These are phyloP conservation scores for Trametes cingulata DNA, from an alignment of 768 basidiomycete genomes.

Conservation along the genomic window DNA sequence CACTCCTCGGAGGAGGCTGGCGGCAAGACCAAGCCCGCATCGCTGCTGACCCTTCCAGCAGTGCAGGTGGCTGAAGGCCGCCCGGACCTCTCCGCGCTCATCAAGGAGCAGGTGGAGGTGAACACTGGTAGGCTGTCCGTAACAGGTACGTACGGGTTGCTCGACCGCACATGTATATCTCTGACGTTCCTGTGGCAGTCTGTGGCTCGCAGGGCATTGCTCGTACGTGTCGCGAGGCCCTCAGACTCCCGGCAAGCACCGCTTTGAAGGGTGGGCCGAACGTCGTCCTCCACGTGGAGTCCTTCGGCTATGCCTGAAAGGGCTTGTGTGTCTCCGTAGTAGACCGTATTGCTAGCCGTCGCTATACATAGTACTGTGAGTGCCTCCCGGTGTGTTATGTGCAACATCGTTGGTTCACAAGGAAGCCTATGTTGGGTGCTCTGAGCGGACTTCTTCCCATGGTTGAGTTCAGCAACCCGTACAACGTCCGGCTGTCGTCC, in stretches of 20 bases:
- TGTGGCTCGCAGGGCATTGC: slow-evolving; percentile 49
- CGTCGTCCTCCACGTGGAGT: slow-evolving; percentile 48
- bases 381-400: too few species aligned
- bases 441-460: too few species aligned
- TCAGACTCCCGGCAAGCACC: slow-evolving; percentile 41
- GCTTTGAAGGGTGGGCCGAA: slow-evolving; percentile 46
- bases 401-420: too few species aligned
- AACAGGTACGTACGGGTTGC: slow-evolving; percentile 40
- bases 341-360: too few species aligned
- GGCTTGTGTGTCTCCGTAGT: neutral
- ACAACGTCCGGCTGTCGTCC: too few species aligned
- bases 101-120: slow-evolving; percentile 39
- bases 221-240: slow-evolving; percentile 38
- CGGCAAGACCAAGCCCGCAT: slow-evolving; percentile 19
- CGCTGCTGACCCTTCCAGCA: slow-evolving; percentile 27
- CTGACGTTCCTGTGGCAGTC: slow-evolving; percentile 35
- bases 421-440: too few species aligned
- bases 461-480: too few species aligned
- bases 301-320: slow-evolving; percentile 36
- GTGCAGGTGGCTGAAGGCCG: slow-evolving; percentile 39
- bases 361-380: too few species aligned
- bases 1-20: slow-evolving; percentile 4
- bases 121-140: slow-evolving; percentile 46
- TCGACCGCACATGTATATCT: too few species aligned
- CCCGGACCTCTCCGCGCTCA: slow-evolving; percentile 41